Evolutionary conservation across 495 filamentous ascomycete species (phyloP).

Genomic region (Cenococcum geophilum): DNA sequence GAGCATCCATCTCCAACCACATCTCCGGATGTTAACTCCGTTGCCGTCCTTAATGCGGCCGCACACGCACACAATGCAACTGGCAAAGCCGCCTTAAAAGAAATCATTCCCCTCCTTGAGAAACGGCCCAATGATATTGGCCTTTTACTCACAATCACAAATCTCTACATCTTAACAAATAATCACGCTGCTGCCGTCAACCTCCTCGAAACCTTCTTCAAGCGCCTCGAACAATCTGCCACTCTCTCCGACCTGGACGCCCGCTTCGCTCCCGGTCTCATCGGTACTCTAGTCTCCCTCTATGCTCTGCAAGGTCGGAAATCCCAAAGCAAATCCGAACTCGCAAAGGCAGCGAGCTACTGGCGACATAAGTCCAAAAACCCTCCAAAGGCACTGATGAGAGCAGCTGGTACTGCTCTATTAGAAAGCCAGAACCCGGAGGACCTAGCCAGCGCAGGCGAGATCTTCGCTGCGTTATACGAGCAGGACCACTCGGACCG

Average conservation of each 20-base stretch:
- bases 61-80: constrained; percentile 59
- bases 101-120: constrained; percentile 67
- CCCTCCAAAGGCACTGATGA: constrained; percentile 54
- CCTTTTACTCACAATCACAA: constrained; percentile 72
- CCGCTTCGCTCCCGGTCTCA: constrained; percentile 78
- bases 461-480: constrained; percentile 66
- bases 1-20: constrained; percentile 49
- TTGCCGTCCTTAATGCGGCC: constrained; percentile 76
- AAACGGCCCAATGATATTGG: constrained; percentile 77
- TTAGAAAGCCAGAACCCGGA: constrained; percentile 62
- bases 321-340: constrained; percentile 58
- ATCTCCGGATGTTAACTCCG: constrained; percentile 52
- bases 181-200: constrained; percentile 72
- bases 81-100: constrained; percentile 63
- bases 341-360: constrained; percentile 75
- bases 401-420: constrained; percentile 71
- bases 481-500: constrained; percentile 56
- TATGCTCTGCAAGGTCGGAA: constrained; percentile 77
- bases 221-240: constrained; percentile 60
- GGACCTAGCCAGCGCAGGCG: constrained; percentile 61
- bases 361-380: constrained; percentile 54
- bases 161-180: constrained; percentile 69
- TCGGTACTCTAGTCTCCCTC: constrained; percentile 74
- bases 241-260: constrained; percentile 56
- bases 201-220: constrained; percentile 68